These are phyloP conservation scores for Pestalotiopsis sp. DNA, from an alignment of 2,329 filamentous ascomycete species.

Conservation along the genomic window DNA sequence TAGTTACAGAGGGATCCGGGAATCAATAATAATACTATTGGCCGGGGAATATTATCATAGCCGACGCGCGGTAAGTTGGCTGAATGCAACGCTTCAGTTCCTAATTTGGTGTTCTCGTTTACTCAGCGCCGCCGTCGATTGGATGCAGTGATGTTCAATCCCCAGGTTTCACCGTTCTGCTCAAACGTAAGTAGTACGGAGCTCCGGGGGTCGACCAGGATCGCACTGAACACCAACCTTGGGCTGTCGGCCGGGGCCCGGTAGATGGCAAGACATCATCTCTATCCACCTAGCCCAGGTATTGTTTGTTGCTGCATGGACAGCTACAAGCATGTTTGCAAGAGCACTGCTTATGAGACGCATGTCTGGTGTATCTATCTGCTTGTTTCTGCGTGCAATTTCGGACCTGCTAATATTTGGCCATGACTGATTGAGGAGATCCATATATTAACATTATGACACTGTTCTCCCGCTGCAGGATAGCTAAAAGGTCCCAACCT, in stretches of 20 bases:
- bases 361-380: too few species aligned
- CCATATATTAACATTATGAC: too few species aligned
- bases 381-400: too few species aligned
- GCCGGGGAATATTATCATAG: not conserved
- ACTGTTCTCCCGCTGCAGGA: too few species aligned
- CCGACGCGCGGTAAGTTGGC: constrained; percentile 5
- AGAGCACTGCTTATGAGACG: too few species aligned
- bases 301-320: not conserved
- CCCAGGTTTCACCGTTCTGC: constrained; percentile 4
- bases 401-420: too few species aligned
- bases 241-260: not conserved
- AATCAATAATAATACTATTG: not conserved
- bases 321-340: not conserved
- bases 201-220: not conserved
- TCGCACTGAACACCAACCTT: not conserved
- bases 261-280: not conserved
- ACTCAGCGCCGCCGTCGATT: constrained; percentile 1
- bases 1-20: not conserved
- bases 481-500: too few species aligned
- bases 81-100: constrained; percentile 9
- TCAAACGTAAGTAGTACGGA: not conserved
- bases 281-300: not conserved
- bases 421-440: too few species aligned
- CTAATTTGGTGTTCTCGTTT: constrained; percentile 5
- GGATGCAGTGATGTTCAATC: not conserved